Evolutionary conservation across 2,329 filamentous ascomycete genomes (phyloP).

Genomic region (Lasiodiplodia sp.): DNA sequence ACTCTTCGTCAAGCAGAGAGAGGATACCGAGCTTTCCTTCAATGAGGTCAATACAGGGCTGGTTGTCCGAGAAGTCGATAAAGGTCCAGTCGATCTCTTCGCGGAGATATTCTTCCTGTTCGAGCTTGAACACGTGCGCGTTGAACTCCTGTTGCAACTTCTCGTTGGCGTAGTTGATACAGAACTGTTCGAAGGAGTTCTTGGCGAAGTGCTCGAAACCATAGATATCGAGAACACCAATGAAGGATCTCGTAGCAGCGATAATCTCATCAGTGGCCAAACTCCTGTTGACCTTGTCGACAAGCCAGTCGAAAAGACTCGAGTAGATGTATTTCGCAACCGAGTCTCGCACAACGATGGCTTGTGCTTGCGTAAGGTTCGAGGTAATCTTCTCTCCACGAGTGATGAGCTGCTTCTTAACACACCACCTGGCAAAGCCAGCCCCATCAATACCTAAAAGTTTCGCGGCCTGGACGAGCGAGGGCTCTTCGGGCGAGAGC

Average conservation of each 20-base stretch:
- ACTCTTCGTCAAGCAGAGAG: conserved; percentile 93
- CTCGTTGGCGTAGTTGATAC: conserved; percentile 99
- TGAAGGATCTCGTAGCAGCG: conserved; percentile 84
- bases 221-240: conserved; percentile 98
- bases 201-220: conserved; percentile 99
- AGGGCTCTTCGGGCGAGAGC: conserved; percentile 79
- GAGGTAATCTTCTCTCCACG: conserved; percentile 97
- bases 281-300: conserved; percentile 93
- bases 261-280: conserved; percentile 89
- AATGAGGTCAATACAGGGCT: conserved; percentile 97
- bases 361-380: conserved; percentile 91
- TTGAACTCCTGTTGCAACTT: conserved; percentile 99
- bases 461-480: conserved; percentile 79
- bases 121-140: conserved; percentile 97
- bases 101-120: conserved; percentile 95
- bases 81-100: conserved; percentile 99
- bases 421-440: conserved; percentile 96
- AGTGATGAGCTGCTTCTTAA: conserved; percentile 98
- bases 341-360: conserved; percentile 92
- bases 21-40: conserved; percentile 95
- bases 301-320: conserved; percentile 97
- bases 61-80: conserved; percentile 99
- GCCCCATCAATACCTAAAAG: conserved; percentile 86
- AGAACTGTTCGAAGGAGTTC: conserved; percentile 99
- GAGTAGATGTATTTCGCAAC: conserved; percentile 99